A percentile compares a stretch with the other conserved stretches of the same genome.
phyloP scores from a whole-genome alignment of 495 filamentous ascomycete species.

The Extremus antarcticus region DNA sequence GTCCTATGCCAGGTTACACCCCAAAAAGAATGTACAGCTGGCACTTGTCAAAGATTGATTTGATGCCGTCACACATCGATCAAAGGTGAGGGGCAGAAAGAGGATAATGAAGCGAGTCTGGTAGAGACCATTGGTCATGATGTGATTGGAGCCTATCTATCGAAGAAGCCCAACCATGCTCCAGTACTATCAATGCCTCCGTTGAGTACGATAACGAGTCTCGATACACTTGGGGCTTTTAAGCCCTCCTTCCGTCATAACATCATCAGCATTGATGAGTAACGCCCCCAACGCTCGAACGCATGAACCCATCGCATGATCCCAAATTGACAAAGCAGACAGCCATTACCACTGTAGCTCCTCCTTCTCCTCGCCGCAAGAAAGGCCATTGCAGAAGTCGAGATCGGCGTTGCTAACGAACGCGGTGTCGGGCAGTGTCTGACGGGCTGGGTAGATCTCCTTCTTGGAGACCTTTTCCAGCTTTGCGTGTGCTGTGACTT shows the following conservation, averaged over 20 bases:
- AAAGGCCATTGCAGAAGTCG: slow-evolving; percentile 32
- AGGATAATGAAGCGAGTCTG: no score
- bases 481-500: slow-evolving; percentile 32
- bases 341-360: not conserved
- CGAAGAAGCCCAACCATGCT: not conserved
- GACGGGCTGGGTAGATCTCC: slow-evolving; percentile 42
- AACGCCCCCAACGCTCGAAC: not conserved
- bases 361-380: not conserved
- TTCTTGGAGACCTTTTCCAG: slow-evolving; percentile 32
- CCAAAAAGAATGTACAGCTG: no score
- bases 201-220: no score
- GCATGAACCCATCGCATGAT: not conserved
- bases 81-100: no score
- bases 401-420: slow-evolving; percentile 30
- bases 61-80: no score
- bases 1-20: no score
- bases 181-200: not conserved
- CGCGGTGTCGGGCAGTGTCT: slow-evolving; percentile 23
- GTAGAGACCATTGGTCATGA: no score
- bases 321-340: not conserved
- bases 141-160: not conserved
- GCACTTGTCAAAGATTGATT: no score
- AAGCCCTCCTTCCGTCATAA: no score
- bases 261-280: not conserved
- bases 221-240: no score